These are phyloP conservation scores for Nematodospora valgi DNA, from an alignment of 805 yeast species.

Conservation along the genomic window DNA sequence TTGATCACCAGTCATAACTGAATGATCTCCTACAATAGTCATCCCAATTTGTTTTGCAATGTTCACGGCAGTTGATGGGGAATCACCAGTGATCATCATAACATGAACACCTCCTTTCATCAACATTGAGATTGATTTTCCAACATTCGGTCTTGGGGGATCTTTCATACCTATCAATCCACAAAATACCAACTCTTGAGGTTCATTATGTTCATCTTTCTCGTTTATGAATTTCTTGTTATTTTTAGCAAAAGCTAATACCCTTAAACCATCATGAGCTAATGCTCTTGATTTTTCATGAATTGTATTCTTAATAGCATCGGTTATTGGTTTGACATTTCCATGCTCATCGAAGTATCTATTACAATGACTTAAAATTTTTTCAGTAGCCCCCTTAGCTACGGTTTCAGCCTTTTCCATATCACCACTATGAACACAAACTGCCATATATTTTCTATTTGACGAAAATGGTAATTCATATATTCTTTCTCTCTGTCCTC, in stretches of 20 bases:
- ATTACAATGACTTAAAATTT: conserved; percentile 58
- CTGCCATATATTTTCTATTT: conserved; percentile 86
- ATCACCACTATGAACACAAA: conserved; percentile 59
- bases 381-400: conserved; percentile 91
- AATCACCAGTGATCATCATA: conserved; percentile 97
- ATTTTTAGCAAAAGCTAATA: conserved; percentile 72
- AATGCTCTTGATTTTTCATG: conserved; percentile 55
- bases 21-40: conserved; percentile 61
- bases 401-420: conserved; percentile 53
- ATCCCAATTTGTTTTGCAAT: conserved; percentile 90
- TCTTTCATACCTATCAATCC: conserved; percentile 96
- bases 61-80: conserved; percentile 79
- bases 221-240: conserved; percentile 28
- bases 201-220: conserved; percentile 32
- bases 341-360: conserved; percentile 59
- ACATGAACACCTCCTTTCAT: conserved; percentile 94
- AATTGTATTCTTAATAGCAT: conserved; percentile 45
- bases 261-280: conserved; percentile 84
- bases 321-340: conserved; percentile 54
- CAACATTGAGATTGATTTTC: conserved; percentile 66
- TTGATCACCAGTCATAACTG: conserved; percentile 83
- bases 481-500: conserved; percentile 56
- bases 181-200: conserved; percentile 65
- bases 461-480: conserved; percentile 86
- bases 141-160: conserved; percentile 92